A percentile compares a stretch with the other conserved stretches of the same genome.
These are phyloP conservation scores for Phialophora macrospora DNA, from an alignment of 2,329 filamentous ascomycete genomes.

Conservation along the genomic window DNA sequence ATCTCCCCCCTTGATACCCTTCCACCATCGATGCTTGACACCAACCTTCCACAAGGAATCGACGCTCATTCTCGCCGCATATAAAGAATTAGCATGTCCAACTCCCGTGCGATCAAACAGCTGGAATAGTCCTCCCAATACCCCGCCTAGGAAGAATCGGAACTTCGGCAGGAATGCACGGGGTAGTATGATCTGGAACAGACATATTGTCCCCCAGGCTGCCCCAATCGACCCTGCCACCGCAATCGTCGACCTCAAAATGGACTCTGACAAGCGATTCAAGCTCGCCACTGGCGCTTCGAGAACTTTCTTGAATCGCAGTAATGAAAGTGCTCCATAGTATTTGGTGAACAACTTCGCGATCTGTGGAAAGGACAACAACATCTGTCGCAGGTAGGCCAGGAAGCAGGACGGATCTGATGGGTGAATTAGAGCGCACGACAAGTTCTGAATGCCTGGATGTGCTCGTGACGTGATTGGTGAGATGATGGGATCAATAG, in stretches of 20 bases:
- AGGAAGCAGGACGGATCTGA: conserved; percentile 84
- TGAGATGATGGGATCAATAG: conserved; percentile 69
- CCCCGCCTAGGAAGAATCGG: conserved; percentile 87
- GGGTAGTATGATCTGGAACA: conserved; percentile 82
- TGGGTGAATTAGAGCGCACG: conserved; percentile 88
- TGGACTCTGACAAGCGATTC: conserved; percentile 67
- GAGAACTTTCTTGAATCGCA: conserved; percentile 70
- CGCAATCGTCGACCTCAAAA: conserved; percentile 77
- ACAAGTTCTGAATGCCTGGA: conserved; percentile 76
- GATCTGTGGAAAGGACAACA: conserved; percentile 78
- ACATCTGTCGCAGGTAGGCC: conserved; percentile 85
- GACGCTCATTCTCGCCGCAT: conserved; percentile 75
- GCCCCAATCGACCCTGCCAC: conserved; percentile 83
- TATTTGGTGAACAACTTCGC: conserved; percentile 79
- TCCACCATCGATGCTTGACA: conserved; percentile 89
- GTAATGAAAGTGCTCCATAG: conserved; percentile 67
- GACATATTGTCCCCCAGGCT: conserved; percentile 85
- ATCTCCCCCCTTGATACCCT: conserved; percentile 79
- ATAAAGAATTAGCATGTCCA: conserved; percentile 71
- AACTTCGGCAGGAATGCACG: conserved; percentile 75
- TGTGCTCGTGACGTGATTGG: conserved; percentile 84
- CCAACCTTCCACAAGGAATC: conserved; percentile 91
- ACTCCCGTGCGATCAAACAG: conserved; percentile 66
- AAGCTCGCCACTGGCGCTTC: conserved; percentile 70
- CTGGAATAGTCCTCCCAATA: conserved; percentile 83